Percentiles rank a stretch among this genome's conserved stretches.
Conservation (phyloP, 2,329 filamentous ascomycete genomes). For the Blastomyces emzantsi region DNA sequence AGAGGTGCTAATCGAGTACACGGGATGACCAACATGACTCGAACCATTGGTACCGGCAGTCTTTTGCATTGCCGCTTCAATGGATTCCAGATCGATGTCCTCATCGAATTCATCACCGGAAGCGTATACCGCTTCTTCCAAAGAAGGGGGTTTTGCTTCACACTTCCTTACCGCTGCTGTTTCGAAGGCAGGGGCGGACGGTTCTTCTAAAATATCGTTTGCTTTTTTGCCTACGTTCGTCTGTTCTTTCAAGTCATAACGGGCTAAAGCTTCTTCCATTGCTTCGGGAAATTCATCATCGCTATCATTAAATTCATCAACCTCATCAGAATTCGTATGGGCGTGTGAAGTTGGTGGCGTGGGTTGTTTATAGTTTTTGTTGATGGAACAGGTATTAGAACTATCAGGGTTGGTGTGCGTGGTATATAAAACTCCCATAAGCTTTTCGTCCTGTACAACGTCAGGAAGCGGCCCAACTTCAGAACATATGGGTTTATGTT, state of each 20-base stretch:
- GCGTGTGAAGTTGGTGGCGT: background rate
- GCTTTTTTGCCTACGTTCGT: background rate
- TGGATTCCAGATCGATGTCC: constrained; percentile 52
- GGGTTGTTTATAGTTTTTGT: background rate
- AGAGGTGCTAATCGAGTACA: constrained; percentile 20
- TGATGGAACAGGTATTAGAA: background rate
- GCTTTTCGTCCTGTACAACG: background rate
- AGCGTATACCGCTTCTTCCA: constrained; percentile 40
- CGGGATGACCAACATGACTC: constrained; percentile 53
- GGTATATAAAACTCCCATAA: background rate
- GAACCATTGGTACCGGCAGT: constrained; percentile 59
- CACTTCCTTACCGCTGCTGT: constrained; percentile 13
- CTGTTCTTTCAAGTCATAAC: constrained; percentile 38
- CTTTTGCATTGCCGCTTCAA: constrained; percentile 50
- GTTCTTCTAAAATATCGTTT: background rate
- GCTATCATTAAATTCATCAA: constrained; percentile 59
- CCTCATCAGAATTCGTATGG: background rate
- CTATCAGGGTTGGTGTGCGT: background rate
- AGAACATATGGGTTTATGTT: background rate
- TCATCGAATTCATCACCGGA: constrained; percentile 66
- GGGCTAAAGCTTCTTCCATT: constrained; percentile 49
- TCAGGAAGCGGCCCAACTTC: background rate
- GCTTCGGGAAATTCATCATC: constrained; percentile 53
- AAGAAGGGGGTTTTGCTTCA: constrained; percentile 32
- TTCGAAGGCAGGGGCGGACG: background rate